Evolutionary conservation across 768 basidiomycete genomes (phyloP).

Genomic region (Terana coerulea): DNA sequence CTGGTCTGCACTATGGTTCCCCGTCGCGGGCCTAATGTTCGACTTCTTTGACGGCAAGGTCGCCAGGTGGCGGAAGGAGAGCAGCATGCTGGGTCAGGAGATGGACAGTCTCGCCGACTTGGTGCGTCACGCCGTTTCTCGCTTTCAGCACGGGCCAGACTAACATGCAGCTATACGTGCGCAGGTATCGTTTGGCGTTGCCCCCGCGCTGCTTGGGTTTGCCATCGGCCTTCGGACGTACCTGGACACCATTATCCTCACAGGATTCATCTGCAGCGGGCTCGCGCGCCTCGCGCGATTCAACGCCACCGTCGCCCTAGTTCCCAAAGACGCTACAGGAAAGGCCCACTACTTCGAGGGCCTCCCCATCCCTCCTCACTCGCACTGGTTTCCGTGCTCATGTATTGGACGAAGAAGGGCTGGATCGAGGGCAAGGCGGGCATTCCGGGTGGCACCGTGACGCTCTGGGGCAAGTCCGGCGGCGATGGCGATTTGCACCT

Average conservation of each 20-base stretch:
- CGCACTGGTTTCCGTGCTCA: conserved; percentile 70
- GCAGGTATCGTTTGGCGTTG: conserved; percentile 97
- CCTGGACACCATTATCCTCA: conserved; percentile 82
- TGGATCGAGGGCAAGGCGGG: conserved; percentile 81
- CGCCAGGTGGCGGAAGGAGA: conserved; percentile 94
- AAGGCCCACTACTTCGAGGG: conserved; percentile 97
- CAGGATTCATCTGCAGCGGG: conserved; percentile 93
- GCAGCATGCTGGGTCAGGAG: conserved; percentile 95
- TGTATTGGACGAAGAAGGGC: conserved; percentile 78
- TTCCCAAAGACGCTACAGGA: conserved; percentile 83
- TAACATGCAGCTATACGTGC: not conserved
- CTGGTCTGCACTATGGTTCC: conserved; percentile 84
- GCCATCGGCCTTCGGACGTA: conserved; percentile 87
- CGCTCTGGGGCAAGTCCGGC: conserved; percentile 66
- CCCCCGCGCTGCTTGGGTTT: conserved; percentile 91
- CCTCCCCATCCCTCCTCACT: conserved; percentile 94
- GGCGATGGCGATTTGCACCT: conserved; percentile 84
- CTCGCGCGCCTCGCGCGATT: conserved; percentile 96
- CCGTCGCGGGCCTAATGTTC: conserved; percentile 93
- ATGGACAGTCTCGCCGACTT: conserved; percentile 95
- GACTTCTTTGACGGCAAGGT: conserved; percentile 98
- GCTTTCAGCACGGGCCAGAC: not conserved
- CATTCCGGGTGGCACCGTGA: conserved; percentile 70
- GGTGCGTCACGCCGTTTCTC: conserved; percentile 41
- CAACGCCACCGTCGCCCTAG: conserved; percentile 94